Base-by-base conservation (phyloP, 495 filamentous ascomycete species). In the Zalerion maritima region DNA sequence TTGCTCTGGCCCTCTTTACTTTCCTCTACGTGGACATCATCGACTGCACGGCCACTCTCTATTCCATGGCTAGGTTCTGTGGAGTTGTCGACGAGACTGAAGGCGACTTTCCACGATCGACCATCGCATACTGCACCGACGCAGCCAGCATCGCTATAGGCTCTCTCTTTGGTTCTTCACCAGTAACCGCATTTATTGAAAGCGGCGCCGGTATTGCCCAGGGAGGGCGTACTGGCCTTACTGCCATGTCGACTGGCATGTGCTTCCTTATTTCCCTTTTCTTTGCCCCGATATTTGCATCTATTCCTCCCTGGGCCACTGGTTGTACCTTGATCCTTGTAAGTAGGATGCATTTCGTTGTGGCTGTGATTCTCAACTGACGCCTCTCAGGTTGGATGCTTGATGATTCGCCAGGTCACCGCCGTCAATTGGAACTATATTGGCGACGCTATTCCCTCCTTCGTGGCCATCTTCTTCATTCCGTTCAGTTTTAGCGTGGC, bases 11-110 rank as follows among this genome's bases (percentile, higher is more conserved):
- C 2, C 69, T 86, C 22, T 72, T 89, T 41, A 86, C 81, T 9
- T 86, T 89, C 46, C 66, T 85, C 35, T 86, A 89, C 40, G 81
- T 89, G 30, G 81, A 89, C 51, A 84, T 86, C 31, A 66, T 75
- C 29, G 70, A 75, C 37, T 64, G 61, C 40, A 73, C 70, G 4
- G 70, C 70, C 19, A 75, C 70, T 3, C 47, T 75, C 26, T 86
- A 85, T 56, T 80, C 78, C 14, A 84, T 89, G 79, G 81, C 80
- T 4, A 71, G 75, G 9, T 86, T 85, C 42, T 70, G 67, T 29
- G 71, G 72, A 14, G 67, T 73, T 24, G 67, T 77, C 37, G 69
- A 76, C 11, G 48, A 48, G 4, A 29, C 34, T 15, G 46, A 60
- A 12, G 49, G 53, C 14, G 80, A 85, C 41, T 89, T 89, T 34